Evolutionary conservation across 2,329 filamentous ascomycete species (phyloP).

Genomic region (Trichoderma gracile): DNA sequence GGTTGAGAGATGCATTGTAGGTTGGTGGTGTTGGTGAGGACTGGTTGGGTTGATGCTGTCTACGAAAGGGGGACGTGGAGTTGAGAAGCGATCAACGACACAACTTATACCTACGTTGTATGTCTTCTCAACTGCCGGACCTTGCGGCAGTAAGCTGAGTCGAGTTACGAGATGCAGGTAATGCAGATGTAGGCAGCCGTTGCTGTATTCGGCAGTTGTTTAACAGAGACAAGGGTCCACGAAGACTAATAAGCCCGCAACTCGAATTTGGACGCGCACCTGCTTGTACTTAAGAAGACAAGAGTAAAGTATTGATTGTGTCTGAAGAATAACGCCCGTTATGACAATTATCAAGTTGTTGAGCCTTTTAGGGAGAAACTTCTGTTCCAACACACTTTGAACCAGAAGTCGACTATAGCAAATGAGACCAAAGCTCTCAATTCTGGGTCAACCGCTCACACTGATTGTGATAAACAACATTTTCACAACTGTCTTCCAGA

Average conservation of each 20-base stretch:
- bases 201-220: neutral
- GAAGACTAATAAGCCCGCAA: neutral
- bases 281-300: neutral
- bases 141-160: constrained; percentile 10
- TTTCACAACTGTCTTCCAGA: too few relatives aligned
- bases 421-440: too few relatives aligned
- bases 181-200: neutral
- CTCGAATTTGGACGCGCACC: neutral
- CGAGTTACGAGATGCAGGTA: neutral
- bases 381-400: too few relatives aligned
- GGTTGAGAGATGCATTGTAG: constrained; percentile 22
- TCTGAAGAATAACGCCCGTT: too few relatives aligned
- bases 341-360: too few relatives aligned
- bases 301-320: neutral
- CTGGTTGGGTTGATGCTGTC: neutral
- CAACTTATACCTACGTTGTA: neutral
- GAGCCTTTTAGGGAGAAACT: too few relatives aligned
- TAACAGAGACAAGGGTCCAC: neutral
- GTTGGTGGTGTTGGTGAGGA: neutral
- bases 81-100: neutral
- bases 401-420: too few relatives aligned
- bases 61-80: neutral
- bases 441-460: too few relatives aligned
- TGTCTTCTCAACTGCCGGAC: neutral
- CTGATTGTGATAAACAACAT: too few relatives aligned